These are phyloP conservation scores for Malus hybrid DNA, from an alignment of 331 rosid species.

Conservation along the genomic window DNA sequence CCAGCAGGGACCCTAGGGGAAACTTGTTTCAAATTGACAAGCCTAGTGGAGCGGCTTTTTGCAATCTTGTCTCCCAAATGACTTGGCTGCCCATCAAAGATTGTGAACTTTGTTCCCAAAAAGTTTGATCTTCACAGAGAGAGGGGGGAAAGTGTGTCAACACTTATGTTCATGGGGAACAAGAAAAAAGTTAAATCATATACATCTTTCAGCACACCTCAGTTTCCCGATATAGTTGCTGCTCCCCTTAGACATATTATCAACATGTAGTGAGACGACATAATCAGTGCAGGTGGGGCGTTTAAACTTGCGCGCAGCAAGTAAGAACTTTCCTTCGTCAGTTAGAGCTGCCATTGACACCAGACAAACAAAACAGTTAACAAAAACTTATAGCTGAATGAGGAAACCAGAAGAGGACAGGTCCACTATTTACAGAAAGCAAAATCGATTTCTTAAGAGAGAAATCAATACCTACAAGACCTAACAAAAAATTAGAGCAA, in stretches of 20 bases:
- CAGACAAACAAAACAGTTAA: conserved; percentile 14
- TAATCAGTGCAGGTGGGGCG: conserved; percentile 96
- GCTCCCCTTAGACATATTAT: conserved; percentile 86
- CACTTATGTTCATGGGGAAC: not conserved
- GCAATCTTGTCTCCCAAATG: conserved; percentile 64
- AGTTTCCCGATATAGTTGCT: conserved; percentile 75
- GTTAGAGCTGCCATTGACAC: conserved; percentile 41
- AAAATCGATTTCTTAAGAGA: not conserved
- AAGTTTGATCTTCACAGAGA: conserved; percentile 64
- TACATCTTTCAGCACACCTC: conserved; percentile 39
- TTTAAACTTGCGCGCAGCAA: conserved; percentile 88
- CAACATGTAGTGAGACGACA: conserved; percentile 59
- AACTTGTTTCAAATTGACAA: conserved; percentile 77
- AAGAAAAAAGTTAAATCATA: conserved; percentile 4
- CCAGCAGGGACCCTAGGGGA: conserved; percentile 79
- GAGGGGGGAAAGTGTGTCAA: conserved; percentile 3
- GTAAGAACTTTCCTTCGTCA: conserved; percentile 92
- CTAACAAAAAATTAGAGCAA: conserved; percentile 2
- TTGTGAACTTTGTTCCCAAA: conserved; percentile 90
- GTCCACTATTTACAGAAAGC: not conserved
- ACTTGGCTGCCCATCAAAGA: conserved; percentile 83
- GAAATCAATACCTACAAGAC: not conserved
- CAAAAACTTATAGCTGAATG: conserved; percentile 10
- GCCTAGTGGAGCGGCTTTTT: conserved; percentile 77
- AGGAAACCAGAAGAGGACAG: not conserved